A percentile compares a stretch with the other conserved stretches of the same genome.
phyloP scores from a whole-genome alignment of 805 yeast species.

The Candida jianshihensis region DNA sequence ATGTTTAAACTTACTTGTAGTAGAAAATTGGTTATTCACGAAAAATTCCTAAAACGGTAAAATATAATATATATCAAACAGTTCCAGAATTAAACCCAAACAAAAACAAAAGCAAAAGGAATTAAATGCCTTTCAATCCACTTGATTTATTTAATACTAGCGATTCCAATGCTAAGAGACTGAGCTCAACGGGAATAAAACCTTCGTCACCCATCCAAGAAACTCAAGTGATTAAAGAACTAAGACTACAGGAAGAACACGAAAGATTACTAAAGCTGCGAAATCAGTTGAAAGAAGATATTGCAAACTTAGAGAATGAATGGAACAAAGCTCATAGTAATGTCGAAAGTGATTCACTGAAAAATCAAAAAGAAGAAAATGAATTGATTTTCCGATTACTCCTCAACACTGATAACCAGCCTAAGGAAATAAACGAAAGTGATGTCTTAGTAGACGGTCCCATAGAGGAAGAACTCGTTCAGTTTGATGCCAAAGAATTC shows the following conservation, averaged over 20 bases:
- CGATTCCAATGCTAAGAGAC: constrained; percentile 1
- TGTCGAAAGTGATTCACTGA: constrained; percentile 6
- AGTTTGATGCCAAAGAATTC: constrained; percentile 9
- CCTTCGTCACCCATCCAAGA: constrained; percentile 16
- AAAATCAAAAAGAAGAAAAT: constrained; percentile 8
- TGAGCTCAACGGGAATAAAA: constrained; percentile 1
- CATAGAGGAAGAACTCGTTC: constrained; percentile 3
- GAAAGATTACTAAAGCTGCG: constrained; percentile 6
- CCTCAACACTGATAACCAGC: constrained; percentile 5
- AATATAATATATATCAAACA: no score
- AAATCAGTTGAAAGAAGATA: constrained; percentile 10
- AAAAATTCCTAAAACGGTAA: no score
- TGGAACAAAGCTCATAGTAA: constrained; percentile 14
- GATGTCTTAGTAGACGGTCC: background rate
- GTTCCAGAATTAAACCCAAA: no score
- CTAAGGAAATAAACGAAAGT: constrained; percentile 5
- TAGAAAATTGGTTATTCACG: no score
- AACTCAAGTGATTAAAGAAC: constrained; percentile 3
- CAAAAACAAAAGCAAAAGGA: background rate
- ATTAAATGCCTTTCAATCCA: constrained; percentile 1
- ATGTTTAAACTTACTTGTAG: background rate
- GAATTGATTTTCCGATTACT: constrained; percentile 6
- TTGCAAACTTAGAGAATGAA: constrained; percentile 11
- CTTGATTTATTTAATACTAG: constrained; percentile 14
- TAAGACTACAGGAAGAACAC: constrained; percentile 9